Base-by-base conservation (phyloP, 208 protist genomes). In the Trypanosoma scelopori region DNA sequence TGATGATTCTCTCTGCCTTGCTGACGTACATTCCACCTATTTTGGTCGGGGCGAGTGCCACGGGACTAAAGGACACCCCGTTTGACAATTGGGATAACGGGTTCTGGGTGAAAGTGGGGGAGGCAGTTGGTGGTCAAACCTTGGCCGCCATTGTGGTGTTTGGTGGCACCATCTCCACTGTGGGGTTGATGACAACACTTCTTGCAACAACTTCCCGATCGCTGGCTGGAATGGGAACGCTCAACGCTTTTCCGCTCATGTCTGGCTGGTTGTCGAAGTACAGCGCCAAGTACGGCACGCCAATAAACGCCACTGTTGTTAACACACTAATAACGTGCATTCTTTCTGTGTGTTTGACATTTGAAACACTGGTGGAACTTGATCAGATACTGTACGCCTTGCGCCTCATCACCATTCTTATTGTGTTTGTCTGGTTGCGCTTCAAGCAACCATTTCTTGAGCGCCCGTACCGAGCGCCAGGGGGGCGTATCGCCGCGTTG, bases 361-460 rank as follows among this genome's bases (percentile, higher is more conserved):
- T 95, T 74, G 74, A 89, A 57, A 89, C 79, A 2, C 61, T 95
- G 0, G 90, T 95, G 48, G 69, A 88, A 64, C 39, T 95, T 0
- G 90, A 95, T 53, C 90, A 95, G 71, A 76, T 95, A 39, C 76
- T 95, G 22, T 95, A 95, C 59, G 81, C 87, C 13, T 53, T 95
- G 59, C 76, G 90, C 16, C 79, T 95, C 51, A 84, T 91, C 51
- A 68, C 76, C 5, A 89, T 92, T 65, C 82, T 95, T 27, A 46
- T 81, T 3, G 74, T 83, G 1, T 92, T 95, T 56, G 42, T 95
- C 25, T 76, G 82, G 52, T 68, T 95, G 25, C 90, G 90, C 30
- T 42, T 84, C 15, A 63, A 58, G 20, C 83, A 92, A 60, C 87
- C 90, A 32, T 69, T 88, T 32, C 69, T 95, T 16, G 79, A 90